phyloP scores from a whole-genome alignment of 2,329 filamentous ascomycete species.

The Cryphonectria naterciae region DNA sequence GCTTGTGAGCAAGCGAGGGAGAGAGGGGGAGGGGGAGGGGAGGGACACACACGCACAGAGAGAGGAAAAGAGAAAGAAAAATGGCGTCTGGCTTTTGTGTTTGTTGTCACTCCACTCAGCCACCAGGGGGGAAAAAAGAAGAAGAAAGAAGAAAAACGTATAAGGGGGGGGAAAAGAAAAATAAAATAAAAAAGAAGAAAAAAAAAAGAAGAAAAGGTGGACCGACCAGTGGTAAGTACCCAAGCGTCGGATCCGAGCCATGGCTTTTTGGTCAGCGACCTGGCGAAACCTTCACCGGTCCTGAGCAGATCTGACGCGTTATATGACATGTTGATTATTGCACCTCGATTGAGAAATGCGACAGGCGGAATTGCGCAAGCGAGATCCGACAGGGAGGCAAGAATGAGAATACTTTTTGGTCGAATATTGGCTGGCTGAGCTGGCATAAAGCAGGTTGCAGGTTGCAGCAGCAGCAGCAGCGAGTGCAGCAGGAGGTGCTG shows the following conservation, averaged over 20 bases:
- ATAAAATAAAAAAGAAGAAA: too few species aligned
- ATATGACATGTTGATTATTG: slow-evolving; percentile 4
- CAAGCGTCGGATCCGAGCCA: background rate
- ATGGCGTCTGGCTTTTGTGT: background rate
- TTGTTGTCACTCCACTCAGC: too few species aligned
- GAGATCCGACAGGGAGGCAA: background rate
- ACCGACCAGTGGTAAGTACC: background rate
- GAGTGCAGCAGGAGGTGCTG: background rate
- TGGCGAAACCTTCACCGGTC: slow-evolving; percentile 15
- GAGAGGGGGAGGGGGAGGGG: background rate
- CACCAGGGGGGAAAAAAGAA: too few species aligned
- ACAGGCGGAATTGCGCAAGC: background rate
- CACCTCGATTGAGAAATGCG: background rate
- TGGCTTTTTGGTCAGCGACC: background rate
- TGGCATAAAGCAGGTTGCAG: background rate
- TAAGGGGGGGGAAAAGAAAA: too few species aligned
- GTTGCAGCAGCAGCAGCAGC: background rate
- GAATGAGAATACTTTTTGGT: background rate
- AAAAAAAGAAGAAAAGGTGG: background rate
- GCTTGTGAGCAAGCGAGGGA: background rate
- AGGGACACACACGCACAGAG: too few species aligned
- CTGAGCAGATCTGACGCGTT: slow-evolving; percentile 11
- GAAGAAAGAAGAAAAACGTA: background rate
- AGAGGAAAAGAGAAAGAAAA: background rate
- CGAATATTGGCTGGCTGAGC: background rate